Evolutionary conservation across 2,329 filamentous ascomycete species (phyloP).

Genomic region (Talaromyces sp.): DNA sequence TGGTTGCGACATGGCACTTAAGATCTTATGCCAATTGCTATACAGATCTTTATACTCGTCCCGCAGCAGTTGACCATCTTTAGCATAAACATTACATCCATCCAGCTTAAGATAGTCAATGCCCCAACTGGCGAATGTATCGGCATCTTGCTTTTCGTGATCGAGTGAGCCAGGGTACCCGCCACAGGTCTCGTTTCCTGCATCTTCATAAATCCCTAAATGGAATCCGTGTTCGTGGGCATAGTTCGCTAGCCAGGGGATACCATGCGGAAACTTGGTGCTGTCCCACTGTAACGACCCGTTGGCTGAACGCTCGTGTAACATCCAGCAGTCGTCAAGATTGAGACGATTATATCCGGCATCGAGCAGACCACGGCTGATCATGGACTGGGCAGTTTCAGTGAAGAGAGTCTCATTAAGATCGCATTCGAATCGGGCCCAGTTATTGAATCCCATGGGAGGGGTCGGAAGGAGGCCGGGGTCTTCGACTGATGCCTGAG

Average conservation of each 20-base stretch:
- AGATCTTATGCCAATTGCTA: conserved; percentile 48
- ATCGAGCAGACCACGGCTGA: conserved; percentile 43
- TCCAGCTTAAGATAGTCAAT: conserved; percentile 56
- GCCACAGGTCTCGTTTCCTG: conserved; percentile 49
- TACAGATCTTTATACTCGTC: conserved; percentile 38
- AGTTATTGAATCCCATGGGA: conserved; percentile 59
- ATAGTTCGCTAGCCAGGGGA: conserved; percentile 47
- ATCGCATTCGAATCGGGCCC: conserved; percentile 53
- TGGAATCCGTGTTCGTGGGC: conserved; percentile 45
- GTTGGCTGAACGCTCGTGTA: conserved; percentile 36
- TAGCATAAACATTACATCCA: conserved; percentile 42
- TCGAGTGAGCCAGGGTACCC: conserved; percentile 47
- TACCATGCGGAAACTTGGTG: conserved; percentile 47
- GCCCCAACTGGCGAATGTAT: conserved; percentile 42
- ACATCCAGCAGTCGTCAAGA: conserved; percentile 53
- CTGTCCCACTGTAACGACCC: conserved; percentile 47
- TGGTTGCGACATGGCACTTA: conserved; percentile 38
- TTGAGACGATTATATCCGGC: conserved; percentile 47
- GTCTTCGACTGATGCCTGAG: conserved; percentile 23
- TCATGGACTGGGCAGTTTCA: conserved; percentile 52
- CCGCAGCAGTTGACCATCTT: conserved; percentile 19
- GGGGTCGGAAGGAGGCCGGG: conserved; percentile 39
- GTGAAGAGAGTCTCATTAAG: conserved; percentile 54
- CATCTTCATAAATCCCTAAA: conserved; percentile 52
- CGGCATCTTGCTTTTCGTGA: conserved; percentile 47